A percentile compares a stretch with the other conserved stretches of the same genome.
These are phyloP conservation scores for Aspergillus wentii DNA, from an alignment of 495 filamentous ascomycete genomes.

Conservation along the genomic window DNA sequence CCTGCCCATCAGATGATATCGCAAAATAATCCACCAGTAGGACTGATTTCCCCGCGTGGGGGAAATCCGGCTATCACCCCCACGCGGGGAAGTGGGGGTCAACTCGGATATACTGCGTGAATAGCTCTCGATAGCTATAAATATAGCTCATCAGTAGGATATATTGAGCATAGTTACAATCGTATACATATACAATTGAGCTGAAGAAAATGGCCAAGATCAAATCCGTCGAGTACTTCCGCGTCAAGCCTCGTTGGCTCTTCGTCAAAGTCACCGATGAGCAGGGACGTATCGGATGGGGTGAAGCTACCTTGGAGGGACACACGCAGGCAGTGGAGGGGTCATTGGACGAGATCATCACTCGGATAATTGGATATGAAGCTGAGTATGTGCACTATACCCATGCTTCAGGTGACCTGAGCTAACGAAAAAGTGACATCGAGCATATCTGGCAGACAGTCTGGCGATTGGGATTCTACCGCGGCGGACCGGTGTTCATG, in stretches of 20 bases:
- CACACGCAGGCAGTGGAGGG: slow-evolving; percentile 79
- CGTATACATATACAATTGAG: background rate
- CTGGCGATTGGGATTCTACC: slow-evolving; percentile 72
- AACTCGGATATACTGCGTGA: background rate
- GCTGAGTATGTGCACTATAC: slow-evolving; percentile 54
- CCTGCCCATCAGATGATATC: too few relatives aligned
- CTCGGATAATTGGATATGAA: slow-evolving; percentile 63
- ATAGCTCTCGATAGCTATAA: too few relatives aligned
- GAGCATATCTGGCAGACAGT: slow-evolving; percentile 77
- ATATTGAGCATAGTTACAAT: too few relatives aligned
- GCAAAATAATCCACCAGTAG: too few relatives aligned
- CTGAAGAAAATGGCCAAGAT: slow-evolving; percentile 60
- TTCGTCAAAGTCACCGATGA: slow-evolving; percentile 76
- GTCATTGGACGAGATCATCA: slow-evolving; percentile 62
- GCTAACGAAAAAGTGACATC: slow-evolving; percentile 67
- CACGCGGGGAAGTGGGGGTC: slow-evolving; percentile 3
- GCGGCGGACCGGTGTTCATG: slow-evolving; percentile 83
- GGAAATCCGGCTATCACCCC: too few relatives aligned
- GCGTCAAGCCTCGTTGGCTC: slow-evolving; percentile 74
- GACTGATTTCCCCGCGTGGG: too few relatives aligned
- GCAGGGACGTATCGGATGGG: slow-evolving; percentile 65
- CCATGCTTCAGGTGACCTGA: too few relatives aligned
- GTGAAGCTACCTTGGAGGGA: slow-evolving; percentile 74
- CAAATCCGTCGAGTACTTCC: slow-evolving; percentile 69
- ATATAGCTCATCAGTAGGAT: too few relatives aligned